phyloP scores from a whole-genome alignment of 306 rosid genomes.

The Carpinus viminea region DNA sequence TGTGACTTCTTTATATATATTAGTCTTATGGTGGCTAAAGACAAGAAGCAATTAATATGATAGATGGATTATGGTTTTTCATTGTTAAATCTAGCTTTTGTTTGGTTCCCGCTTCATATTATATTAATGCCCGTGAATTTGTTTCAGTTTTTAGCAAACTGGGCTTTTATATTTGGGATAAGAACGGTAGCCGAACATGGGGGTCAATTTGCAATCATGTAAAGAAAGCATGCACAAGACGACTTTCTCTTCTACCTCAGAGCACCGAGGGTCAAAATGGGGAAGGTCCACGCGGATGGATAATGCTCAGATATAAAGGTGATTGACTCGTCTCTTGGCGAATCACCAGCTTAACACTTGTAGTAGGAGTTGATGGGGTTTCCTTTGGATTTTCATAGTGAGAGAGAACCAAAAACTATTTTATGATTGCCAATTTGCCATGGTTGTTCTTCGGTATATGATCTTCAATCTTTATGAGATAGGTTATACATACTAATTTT shows the following conservation, averaged over 20 bases:
- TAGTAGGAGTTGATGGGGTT: neutral
- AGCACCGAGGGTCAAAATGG: neutral
- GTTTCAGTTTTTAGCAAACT: no score
- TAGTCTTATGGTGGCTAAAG: neutral
- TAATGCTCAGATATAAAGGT: neutral
- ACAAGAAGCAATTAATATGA: no score
- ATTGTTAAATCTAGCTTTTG: no score
- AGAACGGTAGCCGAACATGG: no score
- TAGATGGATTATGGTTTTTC: no score
- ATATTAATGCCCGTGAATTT: no score
- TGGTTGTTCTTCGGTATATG: neutral
- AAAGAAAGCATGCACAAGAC: neutral
- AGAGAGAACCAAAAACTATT: no score
- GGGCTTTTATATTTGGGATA: no score
- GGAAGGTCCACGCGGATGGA: neutral
- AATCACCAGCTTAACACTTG: neutral
- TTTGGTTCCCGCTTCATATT: no score
- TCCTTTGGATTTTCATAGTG: neutral
- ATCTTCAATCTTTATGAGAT: neutral
- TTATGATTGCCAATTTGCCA: neutral
- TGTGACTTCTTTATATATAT: no score
- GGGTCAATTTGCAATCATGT: no score
- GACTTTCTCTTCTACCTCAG: neutral
- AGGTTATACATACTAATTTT: no score
- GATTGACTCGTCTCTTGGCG: slow-evolving; percentile 25